Percentiles rank a stretch among this genome's conserved stretches.
Conservation (phyloP, 2,329 filamentous ascomycete species). For the Colletotrichum scovillei region DNA sequence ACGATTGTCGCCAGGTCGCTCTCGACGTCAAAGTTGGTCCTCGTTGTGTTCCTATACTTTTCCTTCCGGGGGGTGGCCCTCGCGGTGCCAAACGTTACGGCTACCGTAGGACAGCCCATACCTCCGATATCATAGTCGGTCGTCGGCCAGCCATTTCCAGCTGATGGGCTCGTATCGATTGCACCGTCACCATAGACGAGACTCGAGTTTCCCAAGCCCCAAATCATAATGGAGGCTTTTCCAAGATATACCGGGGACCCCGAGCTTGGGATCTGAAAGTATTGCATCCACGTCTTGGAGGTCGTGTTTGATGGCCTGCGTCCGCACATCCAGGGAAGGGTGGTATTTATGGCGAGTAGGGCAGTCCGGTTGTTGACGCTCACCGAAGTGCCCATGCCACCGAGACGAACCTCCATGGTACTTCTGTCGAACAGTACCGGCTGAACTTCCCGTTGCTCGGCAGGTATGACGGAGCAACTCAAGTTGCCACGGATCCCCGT, state of each 20-base stretch:
- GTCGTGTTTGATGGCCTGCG: not conserved
- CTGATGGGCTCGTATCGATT: slow-evolving; percentile 31
- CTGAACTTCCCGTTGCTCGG: slow-evolving; percentile 11
- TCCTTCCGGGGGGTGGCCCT: not conserved
- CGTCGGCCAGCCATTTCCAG: not conserved
- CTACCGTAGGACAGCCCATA: slow-evolving; percentile 5
- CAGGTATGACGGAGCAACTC: slow-evolving; percentile 37
- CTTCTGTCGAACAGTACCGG: not conserved
- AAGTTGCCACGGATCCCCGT: slow-evolving; percentile 37
- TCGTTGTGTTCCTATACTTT: slow-evolving; percentile 23
- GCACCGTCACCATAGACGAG: slow-evolving; percentile 38
- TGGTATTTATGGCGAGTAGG: slow-evolving; percentile 38
- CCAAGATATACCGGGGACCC: slow-evolving; percentile 36
- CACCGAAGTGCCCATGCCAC: not conserved
- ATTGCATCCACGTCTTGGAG: slow-evolving; percentile 36
- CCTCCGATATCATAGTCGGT: not conserved
- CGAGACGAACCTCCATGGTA: slow-evolving; percentile 2
- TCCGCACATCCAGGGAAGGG: slow-evolving; percentile 17
- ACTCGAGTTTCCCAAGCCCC: slow-evolving; percentile 16
- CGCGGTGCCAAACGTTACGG: slow-evolving; percentile 13
- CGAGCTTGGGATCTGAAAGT: slow-evolving; percentile 37
- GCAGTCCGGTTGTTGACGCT: slow-evolving; percentile 16
- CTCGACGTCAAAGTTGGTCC: slow-evolving; percentile 33
- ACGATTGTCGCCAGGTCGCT: slow-evolving; percentile 38
- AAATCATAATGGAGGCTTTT: slow-evolving; percentile 38